Evolutionary conservation across 495 filamentous ascomycete genomes (phyloP), one percentile per base, ranked within the genome.

Genomic region (Rhypophila decipiens): DNA sequence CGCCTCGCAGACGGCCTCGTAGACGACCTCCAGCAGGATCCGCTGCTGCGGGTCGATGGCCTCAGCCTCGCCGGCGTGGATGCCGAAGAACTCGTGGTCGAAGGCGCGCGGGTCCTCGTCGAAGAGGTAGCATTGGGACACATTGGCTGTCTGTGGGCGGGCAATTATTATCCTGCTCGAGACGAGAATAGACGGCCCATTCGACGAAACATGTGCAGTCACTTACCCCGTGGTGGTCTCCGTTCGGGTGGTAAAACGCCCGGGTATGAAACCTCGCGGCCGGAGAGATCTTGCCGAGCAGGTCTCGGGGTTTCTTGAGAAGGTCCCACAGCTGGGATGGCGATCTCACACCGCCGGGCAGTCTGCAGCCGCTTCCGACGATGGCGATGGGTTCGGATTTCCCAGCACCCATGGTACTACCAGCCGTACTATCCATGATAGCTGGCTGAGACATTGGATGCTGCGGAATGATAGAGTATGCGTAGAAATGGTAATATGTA

Each of bases 111-210:
- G 39, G 12, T 64, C 57, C 5, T 50, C 39, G 3, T 66, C 23
- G 24, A 65, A 59, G 21, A 86, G 89, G 65, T 86, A 87, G 11
- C 87, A 37, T 82, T 88, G 18, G 27, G n/a, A 17, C 46, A 19
- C 24, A 29, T 31, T 43, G 21, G 33, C 68, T 76, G 36, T 82
- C 79, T 21, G 24, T 17, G 47, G 34, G 8, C 18, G 1, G 36
- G 8, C 36, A 38, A 13, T 13, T 7, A 38, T 19, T 19, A 31
- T 31, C 7, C 7, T 7, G 27, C 13, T 31, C 27, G 27, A 31
- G 13, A 31, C 7, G 7, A 7, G 27, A 31, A 31, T 13, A 31
- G 27, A 13, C 27, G 13, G 27, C 7, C 13, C 7, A 7, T 31
- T 31, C n/a, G n/a, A n/a, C n/a, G n/a, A n/a, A n/a, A n/a, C n/a